A percentile compares a stretch with the other conserved stretches of the same genome.
These are phyloP conservation scores for Monilinia aucupariae DNA, from an alignment of 2,329 filamentous ascomycete species.

Conservation along the genomic window DNA sequence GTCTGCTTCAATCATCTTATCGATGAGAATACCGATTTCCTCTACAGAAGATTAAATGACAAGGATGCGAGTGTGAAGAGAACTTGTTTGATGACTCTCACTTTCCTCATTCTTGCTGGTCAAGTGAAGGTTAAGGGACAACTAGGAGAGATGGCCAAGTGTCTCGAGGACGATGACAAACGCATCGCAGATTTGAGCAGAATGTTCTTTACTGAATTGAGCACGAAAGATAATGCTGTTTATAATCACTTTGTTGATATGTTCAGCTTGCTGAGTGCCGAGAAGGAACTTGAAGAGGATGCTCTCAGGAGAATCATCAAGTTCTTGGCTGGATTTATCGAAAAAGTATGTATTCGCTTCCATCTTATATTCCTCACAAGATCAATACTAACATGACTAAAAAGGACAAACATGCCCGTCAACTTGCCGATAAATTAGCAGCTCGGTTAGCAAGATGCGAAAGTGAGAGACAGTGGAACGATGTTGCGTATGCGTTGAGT, in stretches of 20 bases:
- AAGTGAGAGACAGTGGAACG: constrained; percentile 93
- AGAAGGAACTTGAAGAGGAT: constrained; percentile 75
- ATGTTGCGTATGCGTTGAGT: constrained; percentile 87
- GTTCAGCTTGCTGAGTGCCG: constrained; percentile 87
- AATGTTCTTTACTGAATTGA: constrained; percentile 98
- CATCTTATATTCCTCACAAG: background rate
- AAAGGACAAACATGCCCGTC: constrained; percentile 94
- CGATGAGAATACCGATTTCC: constrained; percentile 97
- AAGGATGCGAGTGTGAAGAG: constrained; percentile 85
- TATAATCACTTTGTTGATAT: constrained; percentile 99
- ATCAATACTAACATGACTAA: constrained; percentile 24
- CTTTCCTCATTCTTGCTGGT: constrained; percentile 91
- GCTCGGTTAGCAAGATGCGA: constrained; percentile 81
- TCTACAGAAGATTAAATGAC: constrained; percentile 90
- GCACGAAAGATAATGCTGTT: constrained; percentile 96
- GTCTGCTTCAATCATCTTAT: constrained; percentile 99
- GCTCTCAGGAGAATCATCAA: constrained; percentile 80
- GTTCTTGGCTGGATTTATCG: constrained; percentile 91
- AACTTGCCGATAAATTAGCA: constrained; percentile 87
- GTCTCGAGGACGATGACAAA: constrained; percentile 92
- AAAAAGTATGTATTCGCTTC: constrained; percentile 63
- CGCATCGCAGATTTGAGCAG: constrained; percentile 86
- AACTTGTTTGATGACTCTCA: constrained; percentile 96
- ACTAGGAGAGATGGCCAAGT: constrained; percentile 98
- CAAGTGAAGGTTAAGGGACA: constrained; percentile 99